Evolutionary conservation across 2,329 filamentous ascomycete species (phyloP).

Genomic region (Hypoxylon sp.): DNA sequence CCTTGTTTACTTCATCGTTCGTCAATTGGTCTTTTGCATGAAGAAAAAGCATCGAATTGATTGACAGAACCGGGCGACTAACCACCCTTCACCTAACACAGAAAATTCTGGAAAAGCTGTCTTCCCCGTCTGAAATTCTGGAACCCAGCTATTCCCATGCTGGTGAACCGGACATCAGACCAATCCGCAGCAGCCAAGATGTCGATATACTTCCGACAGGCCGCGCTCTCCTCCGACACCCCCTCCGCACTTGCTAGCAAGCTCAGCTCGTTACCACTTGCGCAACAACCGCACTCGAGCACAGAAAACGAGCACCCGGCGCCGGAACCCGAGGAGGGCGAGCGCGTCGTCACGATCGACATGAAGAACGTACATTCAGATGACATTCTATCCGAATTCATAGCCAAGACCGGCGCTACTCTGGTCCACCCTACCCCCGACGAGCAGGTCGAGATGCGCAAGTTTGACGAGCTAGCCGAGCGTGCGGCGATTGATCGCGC

Average conservation of each 20-base stretch:
- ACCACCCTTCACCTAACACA: constrained; percentile 53
- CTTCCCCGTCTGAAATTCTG: constrained; percentile 92
- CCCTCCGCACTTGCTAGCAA: constrained; percentile 35
- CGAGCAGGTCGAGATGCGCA: constrained; percentile 69
- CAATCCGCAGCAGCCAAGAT: constrained; percentile 69
- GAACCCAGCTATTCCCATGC: constrained; percentile 88
- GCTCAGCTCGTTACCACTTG: constrained; percentile 46
- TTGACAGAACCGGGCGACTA: constrained; percentile 4
- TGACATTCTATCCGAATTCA: constrained; percentile 72
- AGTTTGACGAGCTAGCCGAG: constrained; percentile 66
- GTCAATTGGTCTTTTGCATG: not conserved
- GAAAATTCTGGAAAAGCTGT: constrained; percentile 88
- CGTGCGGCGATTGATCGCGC: constrained; percentile 66
- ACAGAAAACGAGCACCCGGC: constrained; percentile 61
- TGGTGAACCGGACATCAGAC: constrained; percentile 75
- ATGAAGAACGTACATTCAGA: constrained; percentile 72
- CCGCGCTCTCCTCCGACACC: constrained; percentile 40
- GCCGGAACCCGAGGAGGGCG: constrained; percentile 60
- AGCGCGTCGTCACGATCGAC: constrained; percentile 66
- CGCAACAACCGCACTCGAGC: constrained; percentile 61
- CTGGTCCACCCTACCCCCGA: constrained; percentile 67
- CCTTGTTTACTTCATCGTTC: not conserved
- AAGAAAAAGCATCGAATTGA: not conserved
- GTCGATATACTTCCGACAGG: constrained; percentile 71
- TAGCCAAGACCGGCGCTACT: constrained; percentile 71